Evolutionary conservation across 176 grass and related monocot genomes (phyloP).

Genomic region (Areca catechu): DNA sequence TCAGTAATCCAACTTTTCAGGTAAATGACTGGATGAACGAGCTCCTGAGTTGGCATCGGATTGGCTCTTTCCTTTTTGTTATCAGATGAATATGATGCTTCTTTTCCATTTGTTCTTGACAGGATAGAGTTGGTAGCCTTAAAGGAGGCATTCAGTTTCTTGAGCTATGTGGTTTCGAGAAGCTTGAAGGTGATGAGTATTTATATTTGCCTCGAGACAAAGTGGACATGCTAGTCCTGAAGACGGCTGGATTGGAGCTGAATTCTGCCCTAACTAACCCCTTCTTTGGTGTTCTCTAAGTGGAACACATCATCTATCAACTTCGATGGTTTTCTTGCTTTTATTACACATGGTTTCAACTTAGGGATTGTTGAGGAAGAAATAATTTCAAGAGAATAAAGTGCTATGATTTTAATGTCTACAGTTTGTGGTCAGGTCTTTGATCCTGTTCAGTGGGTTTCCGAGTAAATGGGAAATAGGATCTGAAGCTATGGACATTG

Average conservation of each 20-base stretch:
- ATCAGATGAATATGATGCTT: not conserved
- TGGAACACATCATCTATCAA: conserved; percentile 4
- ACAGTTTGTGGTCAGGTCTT: too few relatives aligned
- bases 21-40: conserved; percentile 15
- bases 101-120: conserved; percentile 17
- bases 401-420: too few relatives aligned
- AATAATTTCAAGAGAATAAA: too few relatives aligned
- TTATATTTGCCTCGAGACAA: conserved; percentile 46
- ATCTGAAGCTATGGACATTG: too few relatives aligned
- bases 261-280: conserved; percentile 60
- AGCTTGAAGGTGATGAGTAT: conserved; percentile 30
- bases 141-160: conserved; percentile 61
- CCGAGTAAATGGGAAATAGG: too few relatives aligned
- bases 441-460: too few relatives aligned
- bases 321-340: too few relatives aligned
- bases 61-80: too few relatives aligned
- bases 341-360: too few relatives aligned
- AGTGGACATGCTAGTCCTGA: conserved; percentile 33
- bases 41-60: too few relatives aligned
- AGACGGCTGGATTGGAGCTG: conserved; percentile 31
- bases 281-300: conserved; percentile 69
- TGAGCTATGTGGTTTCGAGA: conserved; percentile 68
- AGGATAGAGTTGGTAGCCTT: conserved; percentile 3
- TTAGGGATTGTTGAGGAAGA: too few relatives aligned
- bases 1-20: conserved; percentile 57